A percentile compares a stretch with the other conserved stretches of the same genome.
Conservation (phyloP, 2,329 filamentous ascomycete species). For the Rutstroemia sp. region DNA sequence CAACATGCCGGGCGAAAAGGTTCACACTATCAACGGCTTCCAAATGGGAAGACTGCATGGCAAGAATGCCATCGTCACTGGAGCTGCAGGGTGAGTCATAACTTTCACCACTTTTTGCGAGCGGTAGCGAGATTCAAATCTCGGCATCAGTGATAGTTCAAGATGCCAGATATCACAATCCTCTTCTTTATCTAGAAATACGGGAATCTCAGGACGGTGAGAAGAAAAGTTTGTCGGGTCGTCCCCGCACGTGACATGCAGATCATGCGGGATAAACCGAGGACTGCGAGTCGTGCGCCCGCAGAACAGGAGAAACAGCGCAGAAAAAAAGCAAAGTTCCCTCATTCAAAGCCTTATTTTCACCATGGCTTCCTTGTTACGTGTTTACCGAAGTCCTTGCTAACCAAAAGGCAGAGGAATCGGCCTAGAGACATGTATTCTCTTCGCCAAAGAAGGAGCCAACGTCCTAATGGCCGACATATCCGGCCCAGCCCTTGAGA, state of each 20-base stretch:
- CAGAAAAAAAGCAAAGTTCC: not conserved
- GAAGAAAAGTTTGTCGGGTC: not conserved
- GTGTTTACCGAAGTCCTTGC: not conserved
- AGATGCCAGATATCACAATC: not conserved
- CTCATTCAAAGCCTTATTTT: no score
- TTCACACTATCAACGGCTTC: slow-evolving; percentile 30
- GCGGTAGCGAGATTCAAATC: not conserved
- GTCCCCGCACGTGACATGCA: not conserved
- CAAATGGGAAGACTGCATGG: slow-evolving; percentile 30
- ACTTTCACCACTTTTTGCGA: not conserved
- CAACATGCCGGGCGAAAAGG: slow-evolving; percentile 13
- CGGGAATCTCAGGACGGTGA: not conserved
- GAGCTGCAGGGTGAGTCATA: slow-evolving; percentile 55
- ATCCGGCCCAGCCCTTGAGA: slow-evolving; percentile 55
- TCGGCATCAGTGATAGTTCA: not conserved
- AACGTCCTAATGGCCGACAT: slow-evolving; percentile 66
- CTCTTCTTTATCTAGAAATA: no score
- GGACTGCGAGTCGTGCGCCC: not conserved
- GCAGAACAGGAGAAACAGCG: not conserved
- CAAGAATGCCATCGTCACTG: slow-evolving; percentile 50
- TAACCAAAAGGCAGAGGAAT: slow-evolving; percentile 47
- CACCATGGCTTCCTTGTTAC: no score
- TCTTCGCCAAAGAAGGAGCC: slow-evolving; percentile 65
- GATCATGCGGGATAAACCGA: not conserved
- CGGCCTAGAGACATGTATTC: slow-evolving; percentile 65